A percentile compares a stretch with the other conserved stretches of the same genome.
These are phyloP conservation scores for Begonia loranthoides DNA, from an alignment of 306 rosid genomes.

Conservation along the genomic window DNA sequence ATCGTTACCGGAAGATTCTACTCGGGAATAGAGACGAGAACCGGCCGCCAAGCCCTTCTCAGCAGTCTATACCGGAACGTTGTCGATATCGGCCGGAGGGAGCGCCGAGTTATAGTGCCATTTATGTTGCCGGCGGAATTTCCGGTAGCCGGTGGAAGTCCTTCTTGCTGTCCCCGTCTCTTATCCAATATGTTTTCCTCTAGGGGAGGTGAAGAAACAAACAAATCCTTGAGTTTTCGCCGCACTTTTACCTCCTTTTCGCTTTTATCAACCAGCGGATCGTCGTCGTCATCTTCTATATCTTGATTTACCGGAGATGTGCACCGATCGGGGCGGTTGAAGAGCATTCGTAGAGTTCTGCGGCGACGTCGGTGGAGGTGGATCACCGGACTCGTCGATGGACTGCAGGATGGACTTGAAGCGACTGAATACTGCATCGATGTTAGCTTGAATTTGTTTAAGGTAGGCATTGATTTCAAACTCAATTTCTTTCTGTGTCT, in stretches of 20 bases:
- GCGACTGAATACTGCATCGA: conserved; percentile 68
- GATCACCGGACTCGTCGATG: conserved; percentile 60
- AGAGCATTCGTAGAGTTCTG: conserved; percentile 61
- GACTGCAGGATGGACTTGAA: conserved; percentile 56
- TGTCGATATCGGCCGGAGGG: conserved; percentile 50
- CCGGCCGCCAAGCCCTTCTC: conserved; percentile 83
- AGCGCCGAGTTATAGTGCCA: conserved; percentile 16
- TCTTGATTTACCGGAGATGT: conserved; percentile 20
- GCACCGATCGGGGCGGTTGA: conserved; percentile 45
- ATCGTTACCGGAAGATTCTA: conserved; percentile 9
- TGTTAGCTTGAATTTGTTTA: conserved; percentile 70
- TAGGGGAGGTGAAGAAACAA: conserved; percentile 56
- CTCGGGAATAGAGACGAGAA: conserved; percentile 79
- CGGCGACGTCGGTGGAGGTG: conserved; percentile 66
- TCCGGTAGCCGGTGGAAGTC: conserved; percentile 12
- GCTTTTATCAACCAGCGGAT: conserved; percentile 11
- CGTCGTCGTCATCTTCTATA: conserved; percentile 8
- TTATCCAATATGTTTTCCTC: conserved; percentile 28
- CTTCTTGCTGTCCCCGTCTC: conserved; percentile 16
- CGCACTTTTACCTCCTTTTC: conserved; percentile 39
- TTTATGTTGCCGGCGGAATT: conserved; percentile 2
- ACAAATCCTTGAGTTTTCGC: conserved; percentile 58
- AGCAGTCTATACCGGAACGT: conserved; percentile 62
- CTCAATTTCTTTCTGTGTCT: too few species aligned
- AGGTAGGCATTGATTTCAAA: conserved; percentile 29